These are phyloP conservation scores for Fusarium metavorans DNA, from an alignment of 2,329 filamentous ascomycete species.

Conservation along the genomic window DNA sequence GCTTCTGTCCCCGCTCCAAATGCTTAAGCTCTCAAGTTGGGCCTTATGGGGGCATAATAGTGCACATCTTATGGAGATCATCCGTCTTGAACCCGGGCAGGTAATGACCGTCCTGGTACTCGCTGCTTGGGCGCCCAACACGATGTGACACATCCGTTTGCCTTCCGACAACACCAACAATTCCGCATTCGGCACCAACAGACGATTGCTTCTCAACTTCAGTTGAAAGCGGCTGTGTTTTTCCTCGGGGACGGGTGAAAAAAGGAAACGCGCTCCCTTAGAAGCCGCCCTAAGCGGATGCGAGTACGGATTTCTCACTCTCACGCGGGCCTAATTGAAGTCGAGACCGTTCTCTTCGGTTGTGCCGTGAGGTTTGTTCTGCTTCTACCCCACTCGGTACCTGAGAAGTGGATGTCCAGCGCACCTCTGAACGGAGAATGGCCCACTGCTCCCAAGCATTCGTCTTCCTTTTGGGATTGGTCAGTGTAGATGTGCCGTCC, in stretches of 20 bases:
- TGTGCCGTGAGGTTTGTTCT: constrained; percentile 41
- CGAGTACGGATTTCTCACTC: constrained; percentile 11
- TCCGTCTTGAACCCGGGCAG: constrained; percentile 15
- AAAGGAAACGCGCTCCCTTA: constrained; percentile 9
- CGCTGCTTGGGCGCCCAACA: constrained; percentile 1
- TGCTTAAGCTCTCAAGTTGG: constrained; percentile 22
- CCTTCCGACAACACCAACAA: neutral
- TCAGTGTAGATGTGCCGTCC: neutral
- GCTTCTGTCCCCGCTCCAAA: constrained; percentile 25
- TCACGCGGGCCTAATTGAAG: constrained; percentile 23
- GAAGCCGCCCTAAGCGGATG: constrained; percentile 31
- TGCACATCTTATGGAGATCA: constrained; percentile 47
- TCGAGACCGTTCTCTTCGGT: constrained; percentile 48
- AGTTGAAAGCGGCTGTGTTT: neutral
- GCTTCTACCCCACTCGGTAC: constrained; percentile 41
- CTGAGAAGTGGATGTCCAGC: constrained; percentile 41
- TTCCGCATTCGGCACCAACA: neutral
- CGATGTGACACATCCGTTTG: neutral
- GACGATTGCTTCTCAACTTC: neutral
- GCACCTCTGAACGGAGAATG: constrained; percentile 20
- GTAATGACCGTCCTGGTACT: neutral
- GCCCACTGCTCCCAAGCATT: neutral
- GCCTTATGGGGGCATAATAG: constrained; percentile 35
- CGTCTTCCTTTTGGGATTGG: neutral
- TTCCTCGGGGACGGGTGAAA: neutral